Evolutionary conservation across 495 filamentous ascomycete species (phyloP).

Genomic region (Penicillium cataractarum): DNA sequence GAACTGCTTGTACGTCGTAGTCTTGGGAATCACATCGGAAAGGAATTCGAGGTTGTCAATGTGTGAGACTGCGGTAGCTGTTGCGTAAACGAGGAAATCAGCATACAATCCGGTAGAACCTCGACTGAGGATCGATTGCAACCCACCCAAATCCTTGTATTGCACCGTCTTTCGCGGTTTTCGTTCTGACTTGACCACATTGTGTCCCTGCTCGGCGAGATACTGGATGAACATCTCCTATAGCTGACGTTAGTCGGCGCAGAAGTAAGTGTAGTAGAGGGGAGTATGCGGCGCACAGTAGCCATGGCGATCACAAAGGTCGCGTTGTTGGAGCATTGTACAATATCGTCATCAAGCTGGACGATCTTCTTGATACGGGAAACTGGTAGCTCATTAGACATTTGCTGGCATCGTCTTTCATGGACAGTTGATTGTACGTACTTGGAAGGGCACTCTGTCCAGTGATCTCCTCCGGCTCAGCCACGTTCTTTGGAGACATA

Average conservation of each 20-base stretch:
- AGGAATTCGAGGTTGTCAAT: constrained; percentile 96
- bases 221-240: constrained; percentile 97
- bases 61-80: constrained; percentile 83
- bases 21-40: constrained; percentile 85
- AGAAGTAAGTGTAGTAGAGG: neutral
- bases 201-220: constrained; percentile 80
- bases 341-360: constrained; percentile 80
- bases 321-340: constrained; percentile 84
- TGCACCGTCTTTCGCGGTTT: constrained; percentile 94
- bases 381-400: constrained; percentile 54
- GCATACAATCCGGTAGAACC: neutral
- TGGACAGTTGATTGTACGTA: constrained; percentile 50
- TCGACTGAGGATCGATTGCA: neutral
- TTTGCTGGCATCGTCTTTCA: neutral
- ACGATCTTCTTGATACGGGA: constrained; percentile 95
- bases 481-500: constrained; percentile 90
- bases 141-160: constrained; percentile 86
- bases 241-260: constrained; percentile 17
- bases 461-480: constrained; percentile 78
- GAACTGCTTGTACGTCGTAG: constrained; percentile 75
- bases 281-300: constrained; percentile 56
- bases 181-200: constrained; percentile 84
- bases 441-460: constrained; percentile 84
- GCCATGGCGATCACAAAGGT: constrained; percentile 94
- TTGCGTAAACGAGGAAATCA: constrained; percentile 9